Base-by-base conservation (phyloP, 305 asterid species). In the Fraxinus greggii region DNA sequence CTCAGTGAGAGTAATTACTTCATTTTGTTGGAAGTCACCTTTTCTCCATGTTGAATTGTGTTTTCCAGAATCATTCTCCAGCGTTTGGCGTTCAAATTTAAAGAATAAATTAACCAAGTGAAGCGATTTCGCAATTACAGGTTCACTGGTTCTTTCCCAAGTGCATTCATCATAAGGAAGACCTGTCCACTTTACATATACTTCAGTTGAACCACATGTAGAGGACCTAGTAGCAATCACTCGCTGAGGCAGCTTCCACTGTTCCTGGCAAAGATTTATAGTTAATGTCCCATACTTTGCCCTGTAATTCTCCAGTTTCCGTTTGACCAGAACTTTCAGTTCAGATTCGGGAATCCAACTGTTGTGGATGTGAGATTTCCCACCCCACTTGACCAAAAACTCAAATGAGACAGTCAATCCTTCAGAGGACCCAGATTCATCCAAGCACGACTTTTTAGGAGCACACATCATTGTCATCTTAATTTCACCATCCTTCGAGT, bases 91-190 rank as follows among this genome's bases (percentile, higher is more conserved):
- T 86, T 97, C 98, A 88, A 93, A 97, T 82, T 89, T 92, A 85
- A 87, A 81, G 89, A 91, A 95, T 69, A 85, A 81, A 84, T 97
- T 94, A 80, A 97, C 86, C 93, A 95, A 86, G 80, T 90, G 93
- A 65, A 84, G 82, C 32, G 89, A 91, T 32, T 90, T 88, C 61
- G 89, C 86, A 87, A 95, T 89, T 82, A 85, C 90, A 40, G 98
- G 92, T 83, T 91, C 99, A 61, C 92, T 92, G 72, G 86, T 88
- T 83, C 87, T 95, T 90, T 97, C 99, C 99, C 99, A 97, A 72
- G 99, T 95, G 92, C 98, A 97, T 86, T 97, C 99, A 85, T 93
- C 97, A 79, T 97, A 93, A 80, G 97, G 83, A 81, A 97, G 99
- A 77, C 94, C 92, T 3, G 89, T 90, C 99, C 99, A 97, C 87